Percentiles rank a stretch among this genome's conserved stretches.
These are phyloP conservation scores for Epichloe scottii DNA, from an alignment of 2,329 filamentous ascomycete genomes.

Conservation along the genomic window DNA sequence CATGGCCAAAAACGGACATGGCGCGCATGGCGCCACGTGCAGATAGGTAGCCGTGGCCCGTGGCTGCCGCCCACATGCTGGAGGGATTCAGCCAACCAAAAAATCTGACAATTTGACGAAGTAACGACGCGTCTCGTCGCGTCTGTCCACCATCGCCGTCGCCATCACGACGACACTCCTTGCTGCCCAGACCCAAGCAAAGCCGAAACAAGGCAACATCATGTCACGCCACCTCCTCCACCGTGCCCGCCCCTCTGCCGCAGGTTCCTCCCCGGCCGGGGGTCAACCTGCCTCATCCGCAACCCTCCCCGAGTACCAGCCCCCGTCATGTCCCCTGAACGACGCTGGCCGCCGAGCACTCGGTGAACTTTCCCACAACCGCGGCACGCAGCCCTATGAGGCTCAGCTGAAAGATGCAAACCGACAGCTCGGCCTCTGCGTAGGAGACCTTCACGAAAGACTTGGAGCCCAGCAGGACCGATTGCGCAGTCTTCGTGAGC, in stretches of 20 bases:
- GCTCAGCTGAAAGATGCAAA: conserved; percentile 33
- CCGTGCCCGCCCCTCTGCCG: conserved; percentile 10
- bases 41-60: background rate
- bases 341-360: conserved; percentile 26
- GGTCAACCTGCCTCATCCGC: conserved; percentile 10
- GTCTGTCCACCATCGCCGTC: background rate
- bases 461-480: conserved; percentile 23
- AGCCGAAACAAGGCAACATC: background rate
- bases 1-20: background rate
- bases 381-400: conserved; percentile 29
- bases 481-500: conserved; percentile 20
- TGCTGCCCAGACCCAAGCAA: background rate
- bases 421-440: conserved; percentile 29
- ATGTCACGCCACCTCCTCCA: conserved; percentile 24
- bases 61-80: background rate
- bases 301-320: conserved; percentile 36
- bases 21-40: background rate
- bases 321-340: conserved; percentile 33
- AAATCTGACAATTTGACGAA: background rate
- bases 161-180: background rate
- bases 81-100: background rate
- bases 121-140: background rate
- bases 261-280: conserved; percentile 3
- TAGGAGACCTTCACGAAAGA: conserved; percentile 38
- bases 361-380: conserved; percentile 28